A percentile compares a stretch with the other conserved stretches of the same genome.
phyloP scores from a whole-genome alignment of 73 alveolate genomes.

The Breviolum minutum region DNA sequence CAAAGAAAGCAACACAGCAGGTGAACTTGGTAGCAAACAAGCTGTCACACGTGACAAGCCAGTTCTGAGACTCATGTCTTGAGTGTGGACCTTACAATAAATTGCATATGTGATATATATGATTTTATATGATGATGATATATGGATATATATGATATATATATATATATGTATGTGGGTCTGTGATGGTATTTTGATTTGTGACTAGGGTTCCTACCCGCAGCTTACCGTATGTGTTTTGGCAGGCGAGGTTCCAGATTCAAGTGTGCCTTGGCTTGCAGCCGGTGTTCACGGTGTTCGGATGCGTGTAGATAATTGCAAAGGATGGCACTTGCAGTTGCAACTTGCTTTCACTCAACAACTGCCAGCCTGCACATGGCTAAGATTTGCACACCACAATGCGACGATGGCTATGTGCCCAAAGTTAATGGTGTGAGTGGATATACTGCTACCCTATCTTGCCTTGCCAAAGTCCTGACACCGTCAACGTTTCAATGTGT shows the following conservation, averaged over 20 bases:
- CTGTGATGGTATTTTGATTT: too few relatives aligned
- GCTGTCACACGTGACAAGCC: too few relatives aligned
- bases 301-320: neutral
- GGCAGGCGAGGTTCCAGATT: slow-evolving; percentile 50
- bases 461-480: slow-evolving; percentile 5
- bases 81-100: neutral
- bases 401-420: slow-evolving; percentile 50
- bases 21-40: slow-evolving; percentile 1
- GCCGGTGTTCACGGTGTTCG: too few relatives aligned
- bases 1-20: slow-evolving; percentile 33
- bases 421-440: slow-evolving; percentile 1
- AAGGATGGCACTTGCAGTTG: neutral
- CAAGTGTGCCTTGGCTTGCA: slow-evolving; percentile 33
- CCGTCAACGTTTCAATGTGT: slow-evolving; percentile 15
- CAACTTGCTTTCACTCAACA: neutral
- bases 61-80: too few relatives aligned
- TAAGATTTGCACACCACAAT: slow-evolving; percentile 74
- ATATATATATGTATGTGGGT: too few relatives aligned
- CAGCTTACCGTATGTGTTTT: neutral
- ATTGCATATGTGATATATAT: neutral
- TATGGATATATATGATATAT: too few relatives aligned
- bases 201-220: too few relatives aligned
- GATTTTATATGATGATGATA: neutral
- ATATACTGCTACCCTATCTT: neutral
- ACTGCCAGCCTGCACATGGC: neutral